phyloP scores from a whole-genome alignment of 805 yeast species.

The Monosporozyma yasuniensis region DNA sequence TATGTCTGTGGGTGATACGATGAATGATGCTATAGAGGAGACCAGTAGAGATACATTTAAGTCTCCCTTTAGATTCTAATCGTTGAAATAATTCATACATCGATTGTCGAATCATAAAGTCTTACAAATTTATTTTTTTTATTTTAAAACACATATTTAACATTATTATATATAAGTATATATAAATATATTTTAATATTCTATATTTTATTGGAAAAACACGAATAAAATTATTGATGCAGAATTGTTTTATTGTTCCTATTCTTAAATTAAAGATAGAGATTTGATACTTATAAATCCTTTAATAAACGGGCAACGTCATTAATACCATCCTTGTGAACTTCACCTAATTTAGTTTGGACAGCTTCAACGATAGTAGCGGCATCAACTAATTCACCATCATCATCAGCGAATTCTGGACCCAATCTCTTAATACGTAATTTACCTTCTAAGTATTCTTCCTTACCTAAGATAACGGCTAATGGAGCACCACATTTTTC shows the following conservation, averaged over 20 bases:
- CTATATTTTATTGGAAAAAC: background rate
- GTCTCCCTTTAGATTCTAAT: constrained; percentile 1
- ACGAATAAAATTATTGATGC: background rate
- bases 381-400: constrained; percentile 70
- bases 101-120: background rate
- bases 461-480: constrained; percentile 92
- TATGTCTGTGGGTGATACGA: constrained; percentile 41
- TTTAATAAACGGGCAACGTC: constrained; percentile 55
- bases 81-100: too few relatives aligned
- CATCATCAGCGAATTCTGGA: constrained; percentile 77
- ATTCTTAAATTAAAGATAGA: background rate
- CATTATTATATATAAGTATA: background rate
- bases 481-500: constrained; percentile 86
- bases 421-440: constrained; percentile 84
- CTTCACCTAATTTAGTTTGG: constrained; percentile 44
- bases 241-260: background rate
- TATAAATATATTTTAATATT: background rate
- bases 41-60: background rate
- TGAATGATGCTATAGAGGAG: constrained; percentile 41
- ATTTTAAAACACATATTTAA: background rate
- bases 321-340: constrained; percentile 46
- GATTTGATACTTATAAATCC: constrained; percentile 33
- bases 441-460: constrained; percentile 70
- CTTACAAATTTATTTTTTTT: background rate
- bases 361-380: constrained; percentile 49